Evolutionary conservation across 805 yeast species (phyloP), one percentile per base, ranked within the genome.

Genomic region (Maudiozyma pseudohumilis): DNA sequence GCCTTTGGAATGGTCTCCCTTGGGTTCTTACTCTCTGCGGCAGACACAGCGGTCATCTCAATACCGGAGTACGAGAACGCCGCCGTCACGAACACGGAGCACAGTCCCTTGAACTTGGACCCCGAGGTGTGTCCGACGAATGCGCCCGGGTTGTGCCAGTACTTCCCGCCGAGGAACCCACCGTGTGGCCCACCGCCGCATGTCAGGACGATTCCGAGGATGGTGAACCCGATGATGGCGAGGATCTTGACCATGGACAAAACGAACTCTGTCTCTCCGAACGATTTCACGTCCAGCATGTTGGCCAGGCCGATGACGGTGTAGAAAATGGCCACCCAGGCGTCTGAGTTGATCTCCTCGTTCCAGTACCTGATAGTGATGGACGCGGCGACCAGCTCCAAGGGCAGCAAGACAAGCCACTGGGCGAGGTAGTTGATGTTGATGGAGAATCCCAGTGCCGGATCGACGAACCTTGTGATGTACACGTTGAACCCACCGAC

Each of bases 21-120:
- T 32, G 92, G 89, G 56, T 80, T 73, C 25, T 60, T 70, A 18
- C 85, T 68, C 58, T 83, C 94, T 7, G 88, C 88, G 23, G 88
- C 82, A 9, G 87, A 81, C 29, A 82, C 66, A 35, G 86, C 84
- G 28, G 74, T 72, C 47, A 82, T 64, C 59, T 82, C 92, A 13
- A 84, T 72, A 41, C 89, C 89, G 29, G 81, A 74, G 52, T 75
- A 83, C 9, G 85, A 71, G 56, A 80, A 83, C 0, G 72, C 70
- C 12, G 77, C 74, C 23, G 74, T 70, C 24, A 70, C 75, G 49
- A 73, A 72, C 17, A 72, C 76, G 1, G 74, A 56, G 40, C 72
- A 66, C 20, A 71, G 62, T 45, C 76, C 77, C 46, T 72, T 72
- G 51, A 72, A 72, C 7, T 74, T 44, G 5, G 51, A 36, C 15